Percentiles rank a stretch among this genome's conserved stretches.
phyloP scores from a whole-genome alignment of 1,139 yeast species.

The Petasospora fabianii region DNA sequence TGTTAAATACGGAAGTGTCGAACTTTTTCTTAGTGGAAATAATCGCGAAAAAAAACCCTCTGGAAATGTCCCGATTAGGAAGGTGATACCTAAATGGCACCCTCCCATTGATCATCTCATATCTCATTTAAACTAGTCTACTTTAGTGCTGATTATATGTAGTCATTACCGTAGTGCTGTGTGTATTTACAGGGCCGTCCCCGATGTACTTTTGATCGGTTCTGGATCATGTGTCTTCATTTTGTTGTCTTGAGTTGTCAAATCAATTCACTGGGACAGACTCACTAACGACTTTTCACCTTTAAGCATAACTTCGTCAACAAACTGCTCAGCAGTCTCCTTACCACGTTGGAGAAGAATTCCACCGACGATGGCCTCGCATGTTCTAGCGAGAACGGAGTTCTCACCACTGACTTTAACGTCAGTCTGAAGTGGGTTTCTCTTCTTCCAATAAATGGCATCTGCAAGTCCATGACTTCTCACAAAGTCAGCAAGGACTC shows the following conservation, averaged over 20 bases:
- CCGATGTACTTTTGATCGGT: background rate
- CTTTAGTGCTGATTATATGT: too few relatives aligned
- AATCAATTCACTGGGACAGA: slow-evolving; percentile 1
- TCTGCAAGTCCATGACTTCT: slow-evolving; percentile 44
- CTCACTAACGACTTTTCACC: slow-evolving; percentile 20
- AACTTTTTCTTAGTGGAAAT: too few relatives aligned
- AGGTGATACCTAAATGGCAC: too few relatives aligned
- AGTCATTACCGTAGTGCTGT: background rate
- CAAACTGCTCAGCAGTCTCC: slow-evolving; percentile 50
- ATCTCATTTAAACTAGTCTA: too few relatives aligned
- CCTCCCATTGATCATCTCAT: too few relatives aligned
- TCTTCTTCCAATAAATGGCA: slow-evolving; percentile 70
- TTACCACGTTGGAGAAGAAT: slow-evolving; percentile 69
- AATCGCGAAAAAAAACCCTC: background rate
- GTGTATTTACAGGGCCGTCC: background rate
- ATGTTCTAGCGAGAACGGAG: slow-evolving; percentile 61
- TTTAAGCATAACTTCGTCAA: slow-evolving; percentile 43
- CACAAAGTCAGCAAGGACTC: slow-evolving; percentile 51
- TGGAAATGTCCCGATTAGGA: background rate
- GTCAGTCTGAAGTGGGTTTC: slow-evolving; percentile 51
- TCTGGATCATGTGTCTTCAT: background rate
- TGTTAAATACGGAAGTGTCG: background rate
- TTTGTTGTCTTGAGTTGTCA: background rate
- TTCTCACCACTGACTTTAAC: slow-evolving; percentile 50
- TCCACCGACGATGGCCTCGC: slow-evolving; percentile 80